Evolutionary conservation across 2,329 filamentous ascomycete genomes (phyloP), one percentile per base, ranked within the genome.

Genomic region (Penicillium sp.): DNA sequence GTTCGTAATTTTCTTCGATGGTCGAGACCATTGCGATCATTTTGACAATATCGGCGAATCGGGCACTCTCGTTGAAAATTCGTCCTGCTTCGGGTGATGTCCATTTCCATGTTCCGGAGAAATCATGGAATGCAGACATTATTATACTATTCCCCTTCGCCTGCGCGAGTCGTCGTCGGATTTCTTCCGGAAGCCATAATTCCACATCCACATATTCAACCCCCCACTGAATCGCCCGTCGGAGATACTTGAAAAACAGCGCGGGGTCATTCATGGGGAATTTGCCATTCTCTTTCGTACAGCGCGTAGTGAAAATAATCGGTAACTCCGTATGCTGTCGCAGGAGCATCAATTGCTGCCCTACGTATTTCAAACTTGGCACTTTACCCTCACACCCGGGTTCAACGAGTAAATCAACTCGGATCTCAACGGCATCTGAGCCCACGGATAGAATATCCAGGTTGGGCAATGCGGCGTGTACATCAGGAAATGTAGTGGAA

Each of bases 81-180:
- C 82, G 77, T 63, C 89, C 84, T 1, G 90, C 90, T 59, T 88
- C 82, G 6, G 82, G 74, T 0, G 89, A 90, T 1, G 88, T 87
- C 90, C 90, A 95, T 64, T 87, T 89, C 79, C 93, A 93, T 1
- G 79, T 86, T 1, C 90, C 89, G 0, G 89, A 91, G 65, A 93
- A 93, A 74, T 94, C 90, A 69, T 95, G 91, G 65, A 93, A 94
- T 10, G 91, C 90, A n/a, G 90, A 93, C 77, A 95, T 91, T 71
- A 96, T 91, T 59, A 87, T 88, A 64, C 88, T 93, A 71, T 85
- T 89, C 2, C 90, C 90, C 59, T 87, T 87, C 47, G 83, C 80
- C 60, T 88, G 83, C 46, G 84, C 87, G 8, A 95, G 73, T 53
- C 78, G 80, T 56, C 79, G 79, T 56, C 90, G 80, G 49, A 95